phyloP scores from a whole-genome alignment of 257 asterid genomes.

The Penstemon davidsonii region DNA sequence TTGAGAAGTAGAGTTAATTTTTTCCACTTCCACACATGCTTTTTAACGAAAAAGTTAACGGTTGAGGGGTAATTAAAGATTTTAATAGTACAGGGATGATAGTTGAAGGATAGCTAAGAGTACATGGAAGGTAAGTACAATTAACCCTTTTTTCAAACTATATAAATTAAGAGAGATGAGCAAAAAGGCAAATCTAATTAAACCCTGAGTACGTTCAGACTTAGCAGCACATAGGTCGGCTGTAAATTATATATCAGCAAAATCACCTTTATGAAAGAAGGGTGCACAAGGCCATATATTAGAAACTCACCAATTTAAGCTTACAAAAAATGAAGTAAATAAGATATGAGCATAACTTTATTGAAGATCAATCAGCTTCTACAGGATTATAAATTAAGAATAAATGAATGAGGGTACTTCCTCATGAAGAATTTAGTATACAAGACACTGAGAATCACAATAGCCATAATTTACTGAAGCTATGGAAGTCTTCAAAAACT shows the following conservation, averaged over 20 bases:
- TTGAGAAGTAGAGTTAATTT: no score
- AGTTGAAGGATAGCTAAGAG: no score
- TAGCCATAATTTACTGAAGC: background rate
- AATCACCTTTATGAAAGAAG: background rate
- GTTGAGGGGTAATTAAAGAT: no score
- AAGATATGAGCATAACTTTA: slow-evolving; percentile 1
- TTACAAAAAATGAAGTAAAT: background rate
- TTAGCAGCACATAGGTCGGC: background rate
- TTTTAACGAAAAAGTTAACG: no score
- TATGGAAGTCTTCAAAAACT: no score
- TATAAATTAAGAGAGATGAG: no score
- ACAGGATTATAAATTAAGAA: slow-evolving; percentile 18
- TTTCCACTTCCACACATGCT: no score
- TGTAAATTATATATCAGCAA: background rate
- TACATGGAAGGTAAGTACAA: no score
- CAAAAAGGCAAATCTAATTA: no score
- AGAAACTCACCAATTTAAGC: background rate
- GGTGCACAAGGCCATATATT: background rate
- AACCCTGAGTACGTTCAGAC: no score
- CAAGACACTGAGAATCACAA: slow-evolving; percentile 4
- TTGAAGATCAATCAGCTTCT: slow-evolving; percentile 18
- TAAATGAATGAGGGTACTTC: slow-evolving; percentile 28
- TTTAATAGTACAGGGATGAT: no score
- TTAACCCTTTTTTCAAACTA: no score
- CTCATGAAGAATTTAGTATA: slow-evolving; percentile 16